Evolutionary conservation across 495 filamentous ascomycete genomes (phyloP), one percentile per base, ranked within the genome.

Genomic region (Tuber umbilicatum): DNA sequence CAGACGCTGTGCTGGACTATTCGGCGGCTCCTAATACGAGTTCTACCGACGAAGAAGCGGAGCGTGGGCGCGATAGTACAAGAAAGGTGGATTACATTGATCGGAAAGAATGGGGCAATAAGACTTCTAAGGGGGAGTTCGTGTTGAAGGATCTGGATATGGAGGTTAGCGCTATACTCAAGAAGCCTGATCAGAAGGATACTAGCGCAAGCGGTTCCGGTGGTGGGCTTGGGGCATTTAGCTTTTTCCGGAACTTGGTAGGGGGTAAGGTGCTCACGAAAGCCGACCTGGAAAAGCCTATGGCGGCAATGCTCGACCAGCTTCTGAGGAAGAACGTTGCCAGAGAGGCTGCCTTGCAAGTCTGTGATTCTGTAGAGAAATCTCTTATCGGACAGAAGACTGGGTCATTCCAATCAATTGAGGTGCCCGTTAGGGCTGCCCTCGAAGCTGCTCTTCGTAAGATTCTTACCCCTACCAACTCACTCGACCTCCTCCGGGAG

Each of bases 241-340:
- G 92, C 37, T 89, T 98, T 50, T 95, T 99, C 86, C 89, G 92
- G 73, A 97, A 97, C 81, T 91, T 98, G 70, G 91, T 99, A 9
- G 95, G 95, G 68, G 95, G 96, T 35, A 97, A 97, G 85, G 90
- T 90, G 6, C 84, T 99, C 80, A 96, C 93, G 0, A 92, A 93
- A 79, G 86, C 90, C 60, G 94, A 97, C 78, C 85, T 99, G 31
- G 90, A 93, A 69, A 97, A 96, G 83, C 91, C 95, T 12, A 89
- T 99, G 85, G 93, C 93, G 82, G 92, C 90, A 9, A 98, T 99
- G 95, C 92, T 97, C 76, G 93, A 97, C 72, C 96, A 98, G 84
- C 87, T 99, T 7, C 83, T 97, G 68, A 91, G 91, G 83, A 99
- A 99, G 87, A 99, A 99, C 80, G 94, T 99, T 68, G 96, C 95